Percentiles rank a stretch among this genome's conserved stretches.
These are phyloP conservation scores for Auricularia sp. DNA, from an alignment of 768 basidiomycete genomes.

Conservation along the genomic window DNA sequence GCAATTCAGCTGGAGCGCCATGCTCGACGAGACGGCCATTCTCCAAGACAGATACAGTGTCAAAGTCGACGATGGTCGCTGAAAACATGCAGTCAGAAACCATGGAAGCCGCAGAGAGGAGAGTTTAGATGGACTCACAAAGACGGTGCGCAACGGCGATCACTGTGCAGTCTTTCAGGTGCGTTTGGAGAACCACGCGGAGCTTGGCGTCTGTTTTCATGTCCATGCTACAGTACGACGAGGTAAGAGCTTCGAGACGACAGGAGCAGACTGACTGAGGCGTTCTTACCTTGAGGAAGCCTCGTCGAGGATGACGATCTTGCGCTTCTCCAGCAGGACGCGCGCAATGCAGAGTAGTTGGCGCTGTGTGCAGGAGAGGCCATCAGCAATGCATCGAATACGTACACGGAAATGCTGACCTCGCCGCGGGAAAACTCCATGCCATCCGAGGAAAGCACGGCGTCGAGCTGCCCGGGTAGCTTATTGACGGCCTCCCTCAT, in stretches of 20 bases:
- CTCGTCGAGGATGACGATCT: conserved; percentile 8
- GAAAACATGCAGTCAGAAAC: not conserved
- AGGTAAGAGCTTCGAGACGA: not conserved
- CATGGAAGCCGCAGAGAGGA: too few species aligned
- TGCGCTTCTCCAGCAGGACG: conserved; percentile 3
- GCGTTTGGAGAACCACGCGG: not conserved
- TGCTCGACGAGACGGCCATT: conserved; percentile 4
- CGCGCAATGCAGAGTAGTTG: conserved; percentile 8
- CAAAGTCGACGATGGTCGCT: conserved; percentile 7
- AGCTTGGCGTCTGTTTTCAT: conserved; percentile 4
- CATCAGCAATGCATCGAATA: not conserved
- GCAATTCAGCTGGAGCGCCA: not conserved
- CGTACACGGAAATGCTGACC: not conserved
- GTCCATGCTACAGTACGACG: conserved; percentile 1
- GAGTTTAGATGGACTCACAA: not conserved
- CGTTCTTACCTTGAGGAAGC: conserved; percentile 5
- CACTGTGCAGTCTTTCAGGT: conserved; percentile 2
- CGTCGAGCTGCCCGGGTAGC: not conserved
- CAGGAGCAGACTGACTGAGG: too few species aligned
- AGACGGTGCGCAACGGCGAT: conserved; percentile 8
- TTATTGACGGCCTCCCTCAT: conserved; percentile 1
- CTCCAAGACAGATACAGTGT: conserved; percentile 4
- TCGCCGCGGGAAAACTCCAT: conserved; percentile 7
- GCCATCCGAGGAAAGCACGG: not conserved
- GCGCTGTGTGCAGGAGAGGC: not conserved